Evolutionary conservation across 1,139 yeast genomes (phyloP), one percentile per base, ranked within the genome.

Genomic region (Yamadazyma taylorii): DNA sequence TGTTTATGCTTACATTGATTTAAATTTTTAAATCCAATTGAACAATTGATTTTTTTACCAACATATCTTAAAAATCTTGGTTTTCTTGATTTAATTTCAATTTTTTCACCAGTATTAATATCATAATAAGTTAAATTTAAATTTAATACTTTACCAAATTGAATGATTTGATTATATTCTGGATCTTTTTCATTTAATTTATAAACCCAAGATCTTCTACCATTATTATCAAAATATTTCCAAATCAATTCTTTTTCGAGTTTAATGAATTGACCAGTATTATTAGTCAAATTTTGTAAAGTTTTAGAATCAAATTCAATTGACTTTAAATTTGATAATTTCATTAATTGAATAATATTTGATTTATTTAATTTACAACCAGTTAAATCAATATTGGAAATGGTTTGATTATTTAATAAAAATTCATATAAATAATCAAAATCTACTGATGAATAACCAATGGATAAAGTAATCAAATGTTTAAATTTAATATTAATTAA

Each of bases 201-300:
- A 55, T 79, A 84, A 15, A 86, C 58, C 96, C 96, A 88, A n/a
- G 86, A 81, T 43, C 96, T 70, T 46, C 96, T 71, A 5, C 95
- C 95, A 60, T 69, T 79, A 52, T 66, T 79, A 58, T 62, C 82
- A 50, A 60, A 78, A 51, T 68, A 72, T 54, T 66, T 69, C 87
- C 84, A 67, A 37, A 75, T 58, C 33, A 60, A 62, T 1, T 68
- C 68, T 3, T 65, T 52, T n/a, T 55, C 52, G 4, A 64, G 50
- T 29, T 61, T 63, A 31, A 66, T 48, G 39, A 58, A 59, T 21
- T 61, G 61, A 1, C 76, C 76, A 12, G 46, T 46, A 5, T 61
- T 48, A 27, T 45, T 55, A 0, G 75, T 68, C 36, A 69, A 52
- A 35, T 70, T 75, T 43, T 57, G 66, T 23, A 71, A 53, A 3